Evolutionary conservation across 1,284 basidiomycete species (phyloP).

Genomic region (Sphaerobolus stellatus): DNA sequence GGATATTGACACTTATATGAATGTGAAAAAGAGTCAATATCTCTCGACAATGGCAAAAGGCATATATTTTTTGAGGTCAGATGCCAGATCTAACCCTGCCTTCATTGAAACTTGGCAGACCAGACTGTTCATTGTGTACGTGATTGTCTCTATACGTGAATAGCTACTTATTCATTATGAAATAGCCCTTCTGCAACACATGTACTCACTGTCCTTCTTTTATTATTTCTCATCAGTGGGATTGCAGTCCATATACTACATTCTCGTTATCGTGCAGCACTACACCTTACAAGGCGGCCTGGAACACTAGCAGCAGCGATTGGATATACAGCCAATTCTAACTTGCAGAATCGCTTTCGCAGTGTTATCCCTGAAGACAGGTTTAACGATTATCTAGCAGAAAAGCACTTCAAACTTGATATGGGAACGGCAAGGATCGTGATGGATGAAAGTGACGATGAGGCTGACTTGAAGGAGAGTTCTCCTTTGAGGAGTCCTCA

Average conservation of each 20-base stretch:
- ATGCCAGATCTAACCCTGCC: conserved; percentile 35
- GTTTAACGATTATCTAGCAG: conserved; percentile 39
- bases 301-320: conserved; percentile 57
- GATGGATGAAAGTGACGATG: conserved; percentile 50
- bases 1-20: no score
- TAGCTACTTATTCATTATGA: background rate
- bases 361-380: no score
- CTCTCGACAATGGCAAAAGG: no score
- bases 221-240: conserved; percentile 43
- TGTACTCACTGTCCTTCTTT: conserved; percentile 40
- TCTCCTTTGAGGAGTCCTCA: no score
- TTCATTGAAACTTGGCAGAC: conserved; percentile 43
- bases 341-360: no score
- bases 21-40: no score
- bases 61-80: no score
- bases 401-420: conserved; percentile 50
- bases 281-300: conserved; percentile 45
- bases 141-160: background rate
- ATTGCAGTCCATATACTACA: conserved; percentile 48
- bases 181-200: conserved; percentile 44
- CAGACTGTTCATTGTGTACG: conserved; percentile 48
- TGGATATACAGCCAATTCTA: conserved; percentile 49
- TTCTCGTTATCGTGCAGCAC: conserved; percentile 38
- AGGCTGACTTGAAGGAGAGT: no score
- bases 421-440: conserved; percentile 48